Base-by-base conservation (phyloP, 257 asterid species). In the Nicotiana undulata region DNA sequence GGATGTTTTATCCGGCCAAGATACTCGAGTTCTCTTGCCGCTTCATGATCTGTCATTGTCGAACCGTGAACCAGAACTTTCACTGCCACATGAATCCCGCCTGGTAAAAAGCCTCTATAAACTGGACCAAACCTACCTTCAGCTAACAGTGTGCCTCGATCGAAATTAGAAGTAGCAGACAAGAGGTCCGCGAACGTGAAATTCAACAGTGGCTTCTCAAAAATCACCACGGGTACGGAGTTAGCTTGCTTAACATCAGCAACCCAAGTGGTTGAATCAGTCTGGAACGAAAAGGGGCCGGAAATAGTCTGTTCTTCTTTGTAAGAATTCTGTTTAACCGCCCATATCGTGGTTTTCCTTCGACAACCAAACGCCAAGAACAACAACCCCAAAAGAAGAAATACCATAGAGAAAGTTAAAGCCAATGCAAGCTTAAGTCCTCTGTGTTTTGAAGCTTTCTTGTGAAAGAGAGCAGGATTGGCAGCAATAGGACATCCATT, bases 401-500 rank as follows among this genome's bases (percentile, higher is more conserved):
- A 89, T n/a, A 92, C 87, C 91, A 93, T 91, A 20, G 98, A 91
- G 81, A 93, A 44, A 20, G 97, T 89, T 44, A 95, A 87, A 60
- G 84, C 91, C 63, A 95, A 61, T 31, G 97, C 96, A 74, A 95
- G 89, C 87, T 90, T 88, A 29, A 93, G 88, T 11, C 91, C 97
- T 77, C 90, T 77, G 80, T 87, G 93, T 34, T 86, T 87, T 1
- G 88, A 85, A 72, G 84, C 16, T 78, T 87, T 87, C 79, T 63
- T 87, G 77, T 82, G 85, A 56, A 93, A 89, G 44, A 90, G 88
- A 22, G 84, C 90, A 0, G 98, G 96, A 7, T 93, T 90, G 74
- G 97, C 99, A 34, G 99, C 97, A 34, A 95, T 89, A 0, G 99
- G 99, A 75, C 99, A 95, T 84, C 94, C 93, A 72, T 88, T 89